Base-by-base conservation (phyloP, 2,329 filamentous ascomycete species). In the Stachybotrys elegans region DNA sequence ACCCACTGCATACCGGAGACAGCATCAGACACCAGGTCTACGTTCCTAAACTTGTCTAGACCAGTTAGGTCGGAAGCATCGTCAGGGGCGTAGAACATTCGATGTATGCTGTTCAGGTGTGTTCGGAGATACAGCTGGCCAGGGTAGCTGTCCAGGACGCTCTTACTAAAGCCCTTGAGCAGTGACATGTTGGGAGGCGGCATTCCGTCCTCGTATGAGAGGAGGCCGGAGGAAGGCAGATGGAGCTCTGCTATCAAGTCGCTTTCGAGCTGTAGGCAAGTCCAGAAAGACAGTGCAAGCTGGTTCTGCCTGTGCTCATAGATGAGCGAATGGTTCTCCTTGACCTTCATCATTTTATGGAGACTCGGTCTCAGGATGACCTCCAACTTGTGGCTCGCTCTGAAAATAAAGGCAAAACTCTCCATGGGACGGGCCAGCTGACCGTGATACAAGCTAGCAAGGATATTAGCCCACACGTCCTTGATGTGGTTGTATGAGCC, bases 211-310 rank as follows among this genome's bases (percentile, higher is more conserved):
- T 82, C 80, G 51, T 77, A 83, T 2, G 69, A 70, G n/a, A 83
- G 62, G 43, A 84, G 75, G 2, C 76, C 76, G 1, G 80, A 83
- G 4, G 79, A 79, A 2, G 78, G 77, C 4, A 80, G 67, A 14
- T 72, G 78, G 47, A 97, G 73, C 65, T 98, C 93, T 4, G 93
- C 93, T 38, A 96, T 76, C 37, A 97, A 88, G 62, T 97, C 92
- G 63, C 90, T 90, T 65, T 97, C 92, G 11, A 97, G 74, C 58
- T 97, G 92, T 50, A 96, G 70, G 60, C 88, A 95, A 7, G 91
- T 93, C 92, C 92, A 97, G 57, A 91, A 96, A 1, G 88, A 85
- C 54, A 94, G 76, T 13, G 85, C 72, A 27, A 85, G 72, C 45
- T 84, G 73, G 57, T 90, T 88, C 54, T 66, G 63, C 52, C 64